Percentiles rank a stretch among this genome's conserved stretches.
Conservation (phyloP, 345 rosid genomes). For the Diplotaxis tenuifolia region DNA sequence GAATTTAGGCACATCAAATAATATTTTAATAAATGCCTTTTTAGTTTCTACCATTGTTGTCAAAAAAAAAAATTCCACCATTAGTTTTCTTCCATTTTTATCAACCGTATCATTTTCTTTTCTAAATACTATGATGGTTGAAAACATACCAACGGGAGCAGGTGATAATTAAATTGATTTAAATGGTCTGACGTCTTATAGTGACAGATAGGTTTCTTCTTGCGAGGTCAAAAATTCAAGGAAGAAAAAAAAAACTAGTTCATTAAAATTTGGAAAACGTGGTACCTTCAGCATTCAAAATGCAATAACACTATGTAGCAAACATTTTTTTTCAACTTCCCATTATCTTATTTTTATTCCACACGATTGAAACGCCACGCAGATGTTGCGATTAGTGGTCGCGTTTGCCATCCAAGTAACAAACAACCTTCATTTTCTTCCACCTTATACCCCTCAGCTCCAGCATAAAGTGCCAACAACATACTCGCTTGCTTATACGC, state of each 20-base stretch:
- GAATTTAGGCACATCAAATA: neutral
- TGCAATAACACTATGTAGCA: constrained; percentile 12
- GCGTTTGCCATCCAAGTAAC: constrained; percentile 92
- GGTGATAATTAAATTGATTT: neutral
- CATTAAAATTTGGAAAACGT: constrained; percentile 17
- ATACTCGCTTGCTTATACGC: constrained; percentile 88
- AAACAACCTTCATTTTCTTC: constrained; percentile 82
- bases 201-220: neutral
- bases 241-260: neutral
- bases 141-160: neutral
- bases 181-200: neutral
- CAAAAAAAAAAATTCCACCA: no score
- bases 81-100: neutral
- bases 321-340: neutral
- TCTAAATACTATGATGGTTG: neutral
- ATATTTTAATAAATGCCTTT: neutral
- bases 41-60: no score
- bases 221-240: constrained; percentile 8
- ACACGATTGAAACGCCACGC: constrained; percentile 62
- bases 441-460: constrained; percentile 86
- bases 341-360: neutral
- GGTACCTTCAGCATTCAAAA: constrained; percentile 17
- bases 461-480: constrained; percentile 69
- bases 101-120: neutral
- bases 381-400: constrained; percentile 86